phyloP scores from a whole-genome alignment of 2,329 filamentous ascomycete genomes.

The Orbilia oligospora region DNA sequence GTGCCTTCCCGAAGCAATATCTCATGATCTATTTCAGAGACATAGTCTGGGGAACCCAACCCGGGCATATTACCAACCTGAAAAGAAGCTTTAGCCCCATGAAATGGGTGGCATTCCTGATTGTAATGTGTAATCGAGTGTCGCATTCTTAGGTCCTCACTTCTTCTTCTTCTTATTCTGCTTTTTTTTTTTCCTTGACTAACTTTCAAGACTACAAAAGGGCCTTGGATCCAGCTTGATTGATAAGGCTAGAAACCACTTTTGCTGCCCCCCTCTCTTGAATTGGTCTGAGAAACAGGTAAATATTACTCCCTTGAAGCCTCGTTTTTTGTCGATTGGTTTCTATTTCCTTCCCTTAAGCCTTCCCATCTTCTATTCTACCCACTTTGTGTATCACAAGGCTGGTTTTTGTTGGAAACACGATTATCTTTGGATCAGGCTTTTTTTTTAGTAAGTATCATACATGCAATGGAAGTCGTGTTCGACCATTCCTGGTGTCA shows the following conservation, averaged over 20 bases:
- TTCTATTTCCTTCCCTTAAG: conserved; percentile 18
- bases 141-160: not conserved
- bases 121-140: conserved; percentile 15
- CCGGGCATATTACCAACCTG: conserved; percentile 8
- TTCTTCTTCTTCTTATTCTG: conserved; percentile 2
- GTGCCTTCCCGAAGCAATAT: conserved; percentile 60
- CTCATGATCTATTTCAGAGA: conserved; percentile 58
- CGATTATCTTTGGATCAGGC: conserved; percentile 22
- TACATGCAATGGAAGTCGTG: not conserved
- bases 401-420: conserved; percentile 34
- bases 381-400: conserved; percentile 46
- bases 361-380: not conserved
- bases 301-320: not conserved
- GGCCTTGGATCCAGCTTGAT: conserved; percentile 43
- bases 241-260: conserved; percentile 28
- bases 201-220: conserved; percentile 39
- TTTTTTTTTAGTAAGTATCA: conserved; percentile 44
- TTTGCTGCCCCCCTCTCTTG: conserved; percentile 27
- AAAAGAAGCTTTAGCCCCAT: conserved; percentile 29
- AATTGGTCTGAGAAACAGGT: conserved; percentile 6
- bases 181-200: conserved; percentile 7
- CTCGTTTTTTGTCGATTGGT: conserved; percentile 20
- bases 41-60: conserved; percentile 56
- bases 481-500: conserved; percentile 14
- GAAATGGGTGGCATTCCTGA: conserved; percentile 7